Base-by-base conservation (phyloP, 352 stramenopile genomes). In the Pseudoperonospora humuli region DNA sequence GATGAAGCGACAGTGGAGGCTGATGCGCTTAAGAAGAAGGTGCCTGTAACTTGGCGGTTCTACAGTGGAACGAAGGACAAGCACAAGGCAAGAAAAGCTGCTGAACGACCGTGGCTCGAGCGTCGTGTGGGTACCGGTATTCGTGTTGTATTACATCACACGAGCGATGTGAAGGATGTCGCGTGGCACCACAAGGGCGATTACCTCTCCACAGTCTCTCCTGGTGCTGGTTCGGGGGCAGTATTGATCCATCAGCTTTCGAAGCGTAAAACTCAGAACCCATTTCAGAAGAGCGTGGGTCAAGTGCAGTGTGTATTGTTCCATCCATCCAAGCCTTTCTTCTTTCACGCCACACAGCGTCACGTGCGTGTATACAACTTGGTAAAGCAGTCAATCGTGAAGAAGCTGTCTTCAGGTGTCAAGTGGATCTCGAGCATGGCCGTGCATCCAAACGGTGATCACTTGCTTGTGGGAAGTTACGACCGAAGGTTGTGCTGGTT, bases 361-460 rank as follows among this genome's bases (percentile, higher is more conserved):
- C 82, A 98, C 59, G 95, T 99, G 38, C 88, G 95, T 43, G 75
- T 99, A 15, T 99, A 99, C 80, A 97, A 99, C 71, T 75, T 99
- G 8, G 84, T 98, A 35, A 97, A 99, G 64, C 96, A 99, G 64
- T 74, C 74, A n/a, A 87, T 93, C 54, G 76, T 99, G 19, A 99
- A 99, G 70, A 96, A 97, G 61, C 72, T 99, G n/a, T 82, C 89
- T 18, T 97, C 89, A 0, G 95, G 95, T 39, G 96, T 96, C 53
- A 97, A 98, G 65, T 99, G 96, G 94, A 98, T 99, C 57, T 98
- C 96, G 20, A 98, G 85, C 27, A 89, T 99, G 63, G 94, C 96
- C 55, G 81, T 99, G 9, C 97, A 99, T 62, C 83, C 89, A 23
- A 97, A 90, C n/a, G 97, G 97, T 35, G 96, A 99, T 65, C 96